Evolutionary conservation across 1,139 yeast species (phyloP).

Genomic region (Tardiomyces blankii): DNA sequence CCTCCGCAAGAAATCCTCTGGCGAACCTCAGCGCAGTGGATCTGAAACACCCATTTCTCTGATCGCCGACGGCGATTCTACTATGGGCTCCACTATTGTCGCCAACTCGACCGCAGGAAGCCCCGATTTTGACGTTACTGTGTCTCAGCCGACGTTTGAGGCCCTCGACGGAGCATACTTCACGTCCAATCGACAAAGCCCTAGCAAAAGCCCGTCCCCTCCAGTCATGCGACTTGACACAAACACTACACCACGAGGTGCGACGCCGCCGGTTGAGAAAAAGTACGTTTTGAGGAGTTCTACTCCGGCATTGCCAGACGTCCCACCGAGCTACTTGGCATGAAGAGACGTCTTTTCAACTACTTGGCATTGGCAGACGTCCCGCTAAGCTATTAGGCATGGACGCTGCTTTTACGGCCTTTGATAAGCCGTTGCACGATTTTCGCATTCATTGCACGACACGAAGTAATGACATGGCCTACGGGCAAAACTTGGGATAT

Average conservation of each 20-base stretch:
- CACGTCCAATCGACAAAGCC: not conserved
- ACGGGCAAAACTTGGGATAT: too few relatives aligned
- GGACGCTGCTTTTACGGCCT: too few relatives aligned
- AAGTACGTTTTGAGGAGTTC: not conserved
- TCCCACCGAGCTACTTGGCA: not conserved
- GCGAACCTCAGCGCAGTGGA: not conserved
- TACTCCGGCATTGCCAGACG: not conserved
- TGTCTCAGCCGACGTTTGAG: not conserved
- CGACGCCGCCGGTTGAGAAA: not conserved
- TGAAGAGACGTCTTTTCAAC: too few relatives aligned
- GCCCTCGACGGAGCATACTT: not conserved
- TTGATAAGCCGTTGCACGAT: too few relatives aligned
- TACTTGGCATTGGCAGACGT: not conserved
- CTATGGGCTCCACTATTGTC: not conserved
- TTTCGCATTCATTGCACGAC: too few relatives aligned
- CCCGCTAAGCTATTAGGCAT: not conserved
- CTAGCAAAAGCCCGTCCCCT: not conserved
- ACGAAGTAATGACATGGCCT: too few relatives aligned
- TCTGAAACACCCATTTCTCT: not conserved
- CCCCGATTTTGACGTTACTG: not conserved
- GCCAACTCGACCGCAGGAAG: not conserved
- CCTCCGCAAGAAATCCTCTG: slow-evolving; percentile 7
- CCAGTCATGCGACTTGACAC: not conserved
- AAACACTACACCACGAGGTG: not conserved
- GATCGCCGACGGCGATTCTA: not conserved